A percentile compares a stretch with the other conserved stretches of the same genome.
Evolutionary conservation across 257 asterid species (phyloP).

Genomic region (Nicotiana attenuata): DNA sequence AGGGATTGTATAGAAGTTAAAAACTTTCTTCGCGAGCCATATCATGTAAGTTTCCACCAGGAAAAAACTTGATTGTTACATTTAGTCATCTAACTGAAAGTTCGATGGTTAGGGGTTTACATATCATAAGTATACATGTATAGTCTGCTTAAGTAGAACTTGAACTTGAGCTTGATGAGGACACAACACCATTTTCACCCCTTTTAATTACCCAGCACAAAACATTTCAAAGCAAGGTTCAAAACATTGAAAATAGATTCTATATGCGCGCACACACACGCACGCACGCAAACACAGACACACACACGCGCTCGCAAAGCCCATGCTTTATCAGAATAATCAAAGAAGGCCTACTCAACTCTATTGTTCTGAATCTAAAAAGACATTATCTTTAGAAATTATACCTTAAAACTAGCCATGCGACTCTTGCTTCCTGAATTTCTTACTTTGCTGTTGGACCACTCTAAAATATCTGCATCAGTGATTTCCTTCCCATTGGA

Average conservation of each 20-base stretch:
- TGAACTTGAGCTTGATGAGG: background rate
- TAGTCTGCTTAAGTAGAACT: background rate
- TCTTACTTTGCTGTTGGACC: slow-evolving; percentile 87
- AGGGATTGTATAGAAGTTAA: background rate
- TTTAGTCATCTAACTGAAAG: background rate
- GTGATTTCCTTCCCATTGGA: slow-evolving; percentile 84
- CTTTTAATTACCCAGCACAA: background rate
- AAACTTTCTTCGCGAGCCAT: background rate
- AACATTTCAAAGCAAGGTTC: background rate
- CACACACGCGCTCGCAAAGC: background rate
- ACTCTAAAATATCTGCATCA: slow-evolving; percentile 75
- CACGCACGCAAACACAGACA: background rate
- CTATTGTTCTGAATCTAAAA: background rate
- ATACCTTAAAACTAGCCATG: slow-evolving; percentile 70
- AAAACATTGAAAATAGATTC: background rate
- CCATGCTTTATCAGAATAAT: background rate
- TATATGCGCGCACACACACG: background rate
- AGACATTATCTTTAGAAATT: background rate
- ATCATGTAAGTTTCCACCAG: background rate
- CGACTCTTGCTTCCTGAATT: slow-evolving; percentile 65
- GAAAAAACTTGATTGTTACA: background rate
- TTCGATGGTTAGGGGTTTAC: background rate
- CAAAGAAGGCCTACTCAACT: background rate
- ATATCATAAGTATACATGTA: background rate
- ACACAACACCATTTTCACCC: background rate